Evolutionary conservation across 176 grass and related monocot genomes (phyloP), one percentile per base, ranked within the genome.

Genomic region (Lolium multiflorum): DNA sequence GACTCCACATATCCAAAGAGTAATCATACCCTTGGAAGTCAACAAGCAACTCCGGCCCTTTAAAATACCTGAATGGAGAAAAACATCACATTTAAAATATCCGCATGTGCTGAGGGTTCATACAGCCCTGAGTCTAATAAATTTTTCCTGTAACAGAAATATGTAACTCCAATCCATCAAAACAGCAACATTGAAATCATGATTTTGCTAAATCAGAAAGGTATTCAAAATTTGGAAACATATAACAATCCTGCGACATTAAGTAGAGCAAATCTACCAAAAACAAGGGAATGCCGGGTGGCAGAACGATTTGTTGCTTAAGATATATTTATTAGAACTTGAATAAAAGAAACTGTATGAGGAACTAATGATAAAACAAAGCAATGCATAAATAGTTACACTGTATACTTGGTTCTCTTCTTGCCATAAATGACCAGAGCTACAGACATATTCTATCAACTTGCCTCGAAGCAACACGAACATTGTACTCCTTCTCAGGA

Each of bases 1-100:
- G 93, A 71, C 93, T 95, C 88, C 93, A 95, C 93, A 94, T 92
- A 54, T 95, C 93, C 83, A 92, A 92, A 50, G 90, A 89, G 55
- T 94, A 95, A 69, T 95, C 90, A 44, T 95, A 95, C 84, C 88
- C 85, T 88, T 90, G 90, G 79, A 92, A 90, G 38, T 92, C 90
- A 80, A 95, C 88, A 37, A 95, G 88, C 64, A 95, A 84, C 82
- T 95, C 93, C 31, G 93, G 90, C 59, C 90, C 93, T 83, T 95
- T 92, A 64, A 95, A 95, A 61, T 95, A 95, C 84, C 93, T 95
- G 74, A 64, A 80, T 37, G n/a, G 58, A 83, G 71, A 76, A 63
- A 79, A 44, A 25, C 18, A 71, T 66, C 35, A 14, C 44, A 80
- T 31, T 44, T 44, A 50, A 69, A 78, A 65, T 78, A 85, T 71